Percentiles rank a stretch among this genome's conserved stretches.
Evolutionary conservation across 2,329 filamentous ascomycete species (phyloP).

Genomic region (Niveomyces coronatus): DNA sequence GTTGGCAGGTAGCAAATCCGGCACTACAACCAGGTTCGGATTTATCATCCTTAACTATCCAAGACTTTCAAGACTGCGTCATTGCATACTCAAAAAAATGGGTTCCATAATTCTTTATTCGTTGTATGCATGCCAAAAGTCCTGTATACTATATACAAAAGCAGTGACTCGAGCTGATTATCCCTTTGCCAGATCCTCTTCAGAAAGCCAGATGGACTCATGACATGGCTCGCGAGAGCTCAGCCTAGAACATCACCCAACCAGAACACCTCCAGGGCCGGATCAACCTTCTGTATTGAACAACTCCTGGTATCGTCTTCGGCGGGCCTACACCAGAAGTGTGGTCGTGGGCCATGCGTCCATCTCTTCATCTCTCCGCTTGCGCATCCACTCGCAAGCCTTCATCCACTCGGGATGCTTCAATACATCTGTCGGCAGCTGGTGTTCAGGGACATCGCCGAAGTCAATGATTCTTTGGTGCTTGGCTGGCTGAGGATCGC

Average conservation of each 20-base stretch:
- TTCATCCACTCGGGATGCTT: constrained; percentile 35
- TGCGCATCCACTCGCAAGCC: constrained; percentile 28
- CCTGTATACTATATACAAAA: not conserved
- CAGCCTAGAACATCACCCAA: too few relatives aligned
- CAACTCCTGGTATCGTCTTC: not conserved
- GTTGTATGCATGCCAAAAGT: not conserved
- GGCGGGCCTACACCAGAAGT: too few relatives aligned
- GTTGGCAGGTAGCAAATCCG: too few relatives aligned
- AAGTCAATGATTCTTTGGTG: constrained; percentile 24
- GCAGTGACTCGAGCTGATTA: not conserved
- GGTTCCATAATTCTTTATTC: not conserved
- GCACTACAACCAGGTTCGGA: too few relatives aligned
- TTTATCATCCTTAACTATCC: too few relatives aligned
- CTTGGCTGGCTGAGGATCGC: constrained; percentile 20
- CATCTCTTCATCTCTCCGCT: constrained; percentile 10
- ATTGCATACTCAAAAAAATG: too few relatives aligned
- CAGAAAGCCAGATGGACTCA: too few relatives aligned
- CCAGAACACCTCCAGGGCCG: too few relatives aligned
- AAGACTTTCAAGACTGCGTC: too few relatives aligned
- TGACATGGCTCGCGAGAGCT: too few relatives aligned
- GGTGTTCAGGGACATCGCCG: constrained; percentile 25
- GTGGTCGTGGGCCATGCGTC: not conserved
- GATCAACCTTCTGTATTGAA: not conserved
- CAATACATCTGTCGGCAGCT: constrained; percentile 34
- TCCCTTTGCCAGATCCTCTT: too few relatives aligned